Conservation (phyloP, 345 rosid genomes). For the Eucalyptus regnans region DNA sequence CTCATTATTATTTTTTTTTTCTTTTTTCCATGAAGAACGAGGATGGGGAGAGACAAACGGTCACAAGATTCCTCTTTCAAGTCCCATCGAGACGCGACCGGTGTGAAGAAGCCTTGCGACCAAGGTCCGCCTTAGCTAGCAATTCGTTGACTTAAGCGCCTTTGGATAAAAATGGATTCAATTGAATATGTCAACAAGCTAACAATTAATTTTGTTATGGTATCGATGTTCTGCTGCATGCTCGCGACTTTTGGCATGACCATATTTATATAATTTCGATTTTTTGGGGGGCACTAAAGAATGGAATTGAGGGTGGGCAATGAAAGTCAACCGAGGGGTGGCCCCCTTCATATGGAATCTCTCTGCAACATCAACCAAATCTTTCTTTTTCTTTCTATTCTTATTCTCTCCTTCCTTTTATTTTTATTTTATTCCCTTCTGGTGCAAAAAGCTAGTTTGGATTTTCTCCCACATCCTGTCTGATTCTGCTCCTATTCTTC, state of each 20-base stretch:
- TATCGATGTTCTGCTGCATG: neutral
- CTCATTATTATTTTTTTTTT: neutral
- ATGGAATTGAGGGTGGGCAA: neutral
- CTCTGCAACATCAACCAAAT: neutral
- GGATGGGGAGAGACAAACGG: neutral
- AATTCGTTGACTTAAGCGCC: neutral
- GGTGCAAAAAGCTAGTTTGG: constrained; percentile 24
- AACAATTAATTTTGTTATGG: rapidly evolving
- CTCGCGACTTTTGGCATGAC: neutral
- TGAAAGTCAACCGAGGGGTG: neutral
- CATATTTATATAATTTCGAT: neutral
- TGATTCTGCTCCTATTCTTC: constrained; percentile 19
- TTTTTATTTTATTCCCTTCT: neutral
- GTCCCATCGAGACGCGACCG: neutral
- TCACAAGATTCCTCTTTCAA: rapidly evolving
- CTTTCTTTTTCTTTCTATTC: neutral
- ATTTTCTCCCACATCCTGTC: constrained; percentile 25
- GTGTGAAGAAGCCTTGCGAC: neutral
- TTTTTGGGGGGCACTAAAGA: neutral
- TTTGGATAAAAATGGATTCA: rapidly evolving
- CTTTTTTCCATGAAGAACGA: rapidly evolving
- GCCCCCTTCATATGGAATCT: neutral
- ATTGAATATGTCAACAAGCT: neutral
- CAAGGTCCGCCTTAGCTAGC: neutral
- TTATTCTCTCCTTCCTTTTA: neutral